These are phyloP conservation scores for Podaxis mareebaensis DNA, from an alignment of 768 basidiomycete genomes.

Conservation along the genomic window DNA sequence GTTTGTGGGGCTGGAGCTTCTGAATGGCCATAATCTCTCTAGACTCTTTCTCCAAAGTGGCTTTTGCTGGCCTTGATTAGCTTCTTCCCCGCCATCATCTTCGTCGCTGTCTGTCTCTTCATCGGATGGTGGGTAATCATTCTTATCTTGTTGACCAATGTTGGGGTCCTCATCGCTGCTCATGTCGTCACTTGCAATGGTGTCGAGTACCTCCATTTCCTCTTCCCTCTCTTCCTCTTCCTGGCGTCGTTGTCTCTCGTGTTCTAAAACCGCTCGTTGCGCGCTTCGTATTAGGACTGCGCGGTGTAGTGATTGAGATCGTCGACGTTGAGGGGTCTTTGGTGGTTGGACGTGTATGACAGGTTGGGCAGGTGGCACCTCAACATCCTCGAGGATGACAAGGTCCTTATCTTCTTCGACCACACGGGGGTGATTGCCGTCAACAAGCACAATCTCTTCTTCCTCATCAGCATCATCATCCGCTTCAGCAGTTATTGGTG, in stretches of 20 bases:
- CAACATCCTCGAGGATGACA: constrained; percentile 72
- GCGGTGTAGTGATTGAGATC: constrained; percentile 54
- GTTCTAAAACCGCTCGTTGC: constrained; percentile 55
- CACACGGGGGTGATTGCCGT: constrained; percentile 65
- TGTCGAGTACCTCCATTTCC: constrained; percentile 49
- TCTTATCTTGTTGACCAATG: constrained; percentile 26
- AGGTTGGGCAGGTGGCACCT: constrained; percentile 25
- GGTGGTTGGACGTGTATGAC: constrained; percentile 26
- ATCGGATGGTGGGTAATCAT: constrained; percentile 20
- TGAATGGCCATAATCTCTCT: constrained; percentile 44
- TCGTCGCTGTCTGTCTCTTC: constrained; percentile 23
- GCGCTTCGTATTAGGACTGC: constrained; percentile 72
- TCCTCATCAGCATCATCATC: constrained; percentile 33
- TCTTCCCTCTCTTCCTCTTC: constrained; percentile 50
- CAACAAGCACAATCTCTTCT: constrained; percentile 60
- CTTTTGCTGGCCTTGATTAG: constrained; percentile 28
- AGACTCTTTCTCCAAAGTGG: constrained; percentile 45
- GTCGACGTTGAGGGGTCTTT: constrained; percentile 35
- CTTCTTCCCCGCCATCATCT: constrained; percentile 28
- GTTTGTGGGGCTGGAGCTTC: constrained; percentile 21
- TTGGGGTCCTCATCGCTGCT: constrained; percentile 23
- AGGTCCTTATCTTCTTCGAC: constrained; percentile 71
- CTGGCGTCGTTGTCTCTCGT: constrained; percentile 52
- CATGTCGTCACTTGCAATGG: constrained; percentile 36
- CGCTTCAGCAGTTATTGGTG: constrained; percentile 20